phyloP scores from a whole-genome alignment of 2,329 filamentous ascomycete genomes.

The Alternaria gansuensis region DNA sequence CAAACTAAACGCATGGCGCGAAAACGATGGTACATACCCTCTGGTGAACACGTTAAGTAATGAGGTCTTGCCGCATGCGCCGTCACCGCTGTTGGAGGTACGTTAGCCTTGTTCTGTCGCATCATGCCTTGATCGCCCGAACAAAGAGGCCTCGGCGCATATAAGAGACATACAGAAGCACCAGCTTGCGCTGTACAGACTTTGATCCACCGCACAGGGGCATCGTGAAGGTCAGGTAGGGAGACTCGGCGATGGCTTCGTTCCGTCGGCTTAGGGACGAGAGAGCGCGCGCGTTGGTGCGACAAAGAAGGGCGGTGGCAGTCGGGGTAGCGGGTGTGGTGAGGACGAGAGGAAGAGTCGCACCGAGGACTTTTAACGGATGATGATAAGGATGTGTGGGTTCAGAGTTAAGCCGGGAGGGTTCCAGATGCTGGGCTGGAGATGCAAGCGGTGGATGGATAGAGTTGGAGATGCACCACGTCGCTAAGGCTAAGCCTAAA shows the following conservation, averaged over 20 bases:
- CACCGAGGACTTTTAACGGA: slow-evolving; percentile 23
- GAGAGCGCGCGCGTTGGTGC: slow-evolving; percentile 38
- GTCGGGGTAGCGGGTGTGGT: slow-evolving; percentile 15
- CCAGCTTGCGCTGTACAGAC: slow-evolving; percentile 94
- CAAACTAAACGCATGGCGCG: slow-evolving; percentile 5
- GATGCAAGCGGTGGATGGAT: slow-evolving; percentile 19
- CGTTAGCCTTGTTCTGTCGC: slow-evolving; percentile 40
- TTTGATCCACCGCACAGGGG: slow-evolving; percentile 64
- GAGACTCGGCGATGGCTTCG: slow-evolving; percentile 34
- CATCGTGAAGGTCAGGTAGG: slow-evolving; percentile 46
- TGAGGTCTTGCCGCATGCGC: slow-evolving; percentile 96
- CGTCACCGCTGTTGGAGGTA: slow-evolving; percentile 74
- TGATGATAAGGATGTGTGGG: slow-evolving; percentile 27
- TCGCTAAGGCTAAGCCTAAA: slow-evolving; percentile 22
- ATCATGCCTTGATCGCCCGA: slow-evolving; percentile 14
- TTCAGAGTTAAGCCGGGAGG: slow-evolving; percentile 10
- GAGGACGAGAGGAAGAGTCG: slow-evolving; percentile 19
- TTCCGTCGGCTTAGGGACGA: slow-evolving; percentile 36
- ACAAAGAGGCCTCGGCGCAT: slow-evolving; percentile 25
- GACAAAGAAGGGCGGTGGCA: slow-evolving; percentile 26
- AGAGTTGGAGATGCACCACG: slow-evolving; percentile 22
- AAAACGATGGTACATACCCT: slow-evolving; percentile 71
- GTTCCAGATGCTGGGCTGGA: slow-evolving; percentile 27
- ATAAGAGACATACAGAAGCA: slow-evolving; percentile 75
- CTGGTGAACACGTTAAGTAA: slow-evolving; percentile 97